Conservation (phyloP, 1,284 basidiomycete species). For the Leccinum fallax region DNA sequence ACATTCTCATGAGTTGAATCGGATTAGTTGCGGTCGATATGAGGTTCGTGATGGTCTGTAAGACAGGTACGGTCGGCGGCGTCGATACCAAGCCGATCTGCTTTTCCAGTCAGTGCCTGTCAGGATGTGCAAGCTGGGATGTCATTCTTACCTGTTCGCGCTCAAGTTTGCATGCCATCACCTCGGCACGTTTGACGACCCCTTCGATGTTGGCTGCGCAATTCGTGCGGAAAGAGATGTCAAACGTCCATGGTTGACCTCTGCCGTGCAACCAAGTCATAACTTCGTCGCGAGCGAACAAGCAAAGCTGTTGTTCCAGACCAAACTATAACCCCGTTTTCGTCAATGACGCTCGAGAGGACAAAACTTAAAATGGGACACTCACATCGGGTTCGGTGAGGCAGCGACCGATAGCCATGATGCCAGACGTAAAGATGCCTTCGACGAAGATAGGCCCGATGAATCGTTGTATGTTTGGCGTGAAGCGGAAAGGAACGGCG, state of each 20-base stretch:
- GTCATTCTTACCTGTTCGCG: slow-evolving; percentile 67
- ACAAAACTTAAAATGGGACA: neutral
- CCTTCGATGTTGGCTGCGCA: slow-evolving; percentile 78
- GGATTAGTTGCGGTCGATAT: slow-evolving; percentile 80
- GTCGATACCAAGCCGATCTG: slow-evolving; percentile 39
- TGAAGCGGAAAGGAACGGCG: slow-evolving; percentile 94
- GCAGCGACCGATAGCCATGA: slow-evolving; percentile 90
- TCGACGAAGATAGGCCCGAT: slow-evolving; percentile 90
- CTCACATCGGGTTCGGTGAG: slow-evolving; percentile 91
- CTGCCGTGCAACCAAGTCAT: slow-evolving; percentile 67
- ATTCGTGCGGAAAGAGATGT: slow-evolving; percentile 65
- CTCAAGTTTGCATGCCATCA: slow-evolving; percentile 83
- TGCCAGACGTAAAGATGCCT: slow-evolving; percentile 83
- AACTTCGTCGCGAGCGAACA: slow-evolving; percentile 95
- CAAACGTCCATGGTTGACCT: slow-evolving; percentile 54
- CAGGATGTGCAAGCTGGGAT: neutral
- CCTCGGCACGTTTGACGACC: slow-evolving; percentile 84
- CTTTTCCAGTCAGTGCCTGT: slow-evolving; percentile 28
- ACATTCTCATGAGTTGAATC: slow-evolving; percentile 77
- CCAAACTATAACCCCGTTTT: slow-evolving; percentile 61
- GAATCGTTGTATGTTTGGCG: slow-evolving; percentile 96
- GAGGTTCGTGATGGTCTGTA: slow-evolving; percentile 84
- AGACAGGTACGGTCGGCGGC: slow-evolving; percentile 55
- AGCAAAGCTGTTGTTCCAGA: slow-evolving; percentile 84
- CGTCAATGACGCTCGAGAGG: slow-evolving; percentile 1